These are phyloP conservation scores for Kwoniella europaea DNA, from an alignment of 768 basidiomycete genomes.

Conservation along the genomic window DNA sequence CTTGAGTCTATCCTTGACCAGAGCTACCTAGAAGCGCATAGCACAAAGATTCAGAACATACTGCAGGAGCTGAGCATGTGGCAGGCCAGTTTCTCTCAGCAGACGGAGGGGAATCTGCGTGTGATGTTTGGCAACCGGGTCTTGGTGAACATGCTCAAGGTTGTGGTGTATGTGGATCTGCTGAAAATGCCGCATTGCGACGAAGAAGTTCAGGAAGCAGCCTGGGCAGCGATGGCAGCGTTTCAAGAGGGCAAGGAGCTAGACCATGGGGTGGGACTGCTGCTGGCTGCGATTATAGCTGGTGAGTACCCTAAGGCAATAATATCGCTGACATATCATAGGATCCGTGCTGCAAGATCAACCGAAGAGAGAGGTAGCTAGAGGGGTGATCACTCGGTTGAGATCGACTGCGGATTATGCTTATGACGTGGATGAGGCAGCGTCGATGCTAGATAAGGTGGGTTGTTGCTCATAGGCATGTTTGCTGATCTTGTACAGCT, in stretches of 20 bases:
- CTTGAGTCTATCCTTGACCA: slow-evolving; percentile 9
- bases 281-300: slow-evolving; percentile 20
- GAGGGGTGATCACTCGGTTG: slow-evolving; percentile 10
- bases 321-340: not conserved
- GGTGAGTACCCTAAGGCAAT: slow-evolving; percentile 3
- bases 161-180: slow-evolving; percentile 27
- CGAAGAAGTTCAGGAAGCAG: slow-evolving; percentile 19
- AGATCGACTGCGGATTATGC: slow-evolving; percentile 10
- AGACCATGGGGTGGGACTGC: slow-evolving; percentile 15
- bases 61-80: slow-evolving; percentile 24
- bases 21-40: slow-evolving; percentile 4
- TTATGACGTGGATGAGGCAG: slow-evolving; percentile 28
- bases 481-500: slow-evolving; percentile 10
- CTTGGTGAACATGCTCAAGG: slow-evolving; percentile 10
- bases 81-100: slow-evolving; percentile 12
- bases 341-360: slow-evolving; percentile 22
- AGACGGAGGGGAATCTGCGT: slow-evolving; percentile 1
- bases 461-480: not conserved
- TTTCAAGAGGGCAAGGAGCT: slow-evolving; percentile 9
- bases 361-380: slow-evolving; percentile 4
- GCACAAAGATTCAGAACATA: slow-evolving; percentile 17
- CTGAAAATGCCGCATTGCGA: slow-evolving; percentile 17
- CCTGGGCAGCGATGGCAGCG: slow-evolving; percentile 11
- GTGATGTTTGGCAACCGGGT: slow-evolving; percentile 6
- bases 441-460: slow-evolving; percentile 19